A percentile compares a stretch with the other conserved stretches of the same genome.
phyloP scores from a whole-genome alignment of 2,329 filamentous ascomycete species.

The Trichoderma guizhouense region DNA sequence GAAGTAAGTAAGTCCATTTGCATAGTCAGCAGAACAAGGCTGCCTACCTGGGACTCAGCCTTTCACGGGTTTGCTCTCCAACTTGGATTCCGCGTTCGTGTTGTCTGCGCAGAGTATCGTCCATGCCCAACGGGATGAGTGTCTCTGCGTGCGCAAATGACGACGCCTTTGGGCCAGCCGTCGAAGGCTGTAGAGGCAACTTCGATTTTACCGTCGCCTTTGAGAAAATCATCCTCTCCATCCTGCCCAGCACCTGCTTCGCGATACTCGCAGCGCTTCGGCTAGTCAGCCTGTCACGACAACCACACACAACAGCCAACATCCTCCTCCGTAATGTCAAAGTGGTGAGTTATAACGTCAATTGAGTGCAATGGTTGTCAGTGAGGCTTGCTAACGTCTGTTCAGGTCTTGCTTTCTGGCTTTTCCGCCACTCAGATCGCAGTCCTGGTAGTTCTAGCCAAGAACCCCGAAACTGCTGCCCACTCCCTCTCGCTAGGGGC shows the following conservation, averaged over 20 bases:
- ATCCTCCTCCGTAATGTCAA: background rate
- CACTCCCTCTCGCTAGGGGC: background rate
- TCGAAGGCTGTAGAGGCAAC: background rate
- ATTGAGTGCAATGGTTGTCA: too few species aligned
- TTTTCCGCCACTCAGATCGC: background rate
- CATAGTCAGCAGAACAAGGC: too few species aligned
- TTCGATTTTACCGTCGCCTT: conserved; percentile 20
- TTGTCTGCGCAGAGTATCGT: background rate
- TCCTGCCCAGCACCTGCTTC: conserved; percentile 14
- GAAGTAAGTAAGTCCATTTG: too few species aligned
- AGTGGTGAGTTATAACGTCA: background rate
- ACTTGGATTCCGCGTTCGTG: background rate
- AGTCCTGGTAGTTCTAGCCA: background rate
- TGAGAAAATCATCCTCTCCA: conserved; percentile 18
- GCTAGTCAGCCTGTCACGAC: background rate
- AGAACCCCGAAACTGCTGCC: background rate
- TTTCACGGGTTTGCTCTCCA: too few species aligned
- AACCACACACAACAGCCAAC: background rate
- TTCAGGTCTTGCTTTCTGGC: too few species aligned
- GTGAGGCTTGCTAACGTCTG: too few species aligned
- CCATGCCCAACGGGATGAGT: background rate
- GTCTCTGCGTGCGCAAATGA: background rate
- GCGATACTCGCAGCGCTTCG: conserved; percentile 13
- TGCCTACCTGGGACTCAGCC: too few species aligned
- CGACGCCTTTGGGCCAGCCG: conserved; percentile 14